Evolutionary conservation across 2,329 filamentous ascomycete genomes (phyloP), one percentile per base, ranked within the genome.

Genomic region (Monosporascus sp.): DNA sequence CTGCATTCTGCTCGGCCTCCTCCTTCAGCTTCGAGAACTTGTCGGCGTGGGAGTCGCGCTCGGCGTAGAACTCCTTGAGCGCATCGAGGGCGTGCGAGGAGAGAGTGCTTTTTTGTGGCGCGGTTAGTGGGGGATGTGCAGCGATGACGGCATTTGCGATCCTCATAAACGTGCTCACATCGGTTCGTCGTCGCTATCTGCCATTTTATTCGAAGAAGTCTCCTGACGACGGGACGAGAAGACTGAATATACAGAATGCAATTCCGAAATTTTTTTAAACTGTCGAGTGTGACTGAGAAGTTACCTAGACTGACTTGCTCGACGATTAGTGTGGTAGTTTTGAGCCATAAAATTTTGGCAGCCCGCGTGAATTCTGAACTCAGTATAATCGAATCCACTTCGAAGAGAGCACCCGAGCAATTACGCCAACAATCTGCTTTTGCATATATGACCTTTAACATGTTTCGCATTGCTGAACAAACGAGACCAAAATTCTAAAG

Each of bases 51-150:
- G 79, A 79, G 66, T 91, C 87, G 58, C 85, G 82, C 68, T 93
- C 89, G 47, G 77, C 73, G 64, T 89, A 87, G 72, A 94, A 93
- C 57, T 85, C 79, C 66, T 85, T 79, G 53, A 93, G 76, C n/a
- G 86, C 85, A 25, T 79, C 79, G 43, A 92, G 76, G 3, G 89
- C 79, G 56, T 81, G 77, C 38, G 80, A 74, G 6, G 88, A 88
- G 55, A 94, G 81, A 54, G 77, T 75, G 55, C 84, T 87, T 49
- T 2, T 11, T 11, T 11, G 27, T 31, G 27, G 27, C 3, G 27
- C 8, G 27, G 27, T 31, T 31, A 31, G 27, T 22, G n/a, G 15
- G 18, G 24, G n/a, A 24, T n/a, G 20, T 17, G 24, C 14, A 35
- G 22, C 9, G 14, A 47, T 22, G 43, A 46, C 6, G 24, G 18